A percentile compares a stretch with the other conserved stretches of the same genome.
These are phyloP conservation scores for Colletotrichum sidae DNA, from an alignment of 2,329 filamentous ascomycete species.

Conservation along the genomic window DNA sequence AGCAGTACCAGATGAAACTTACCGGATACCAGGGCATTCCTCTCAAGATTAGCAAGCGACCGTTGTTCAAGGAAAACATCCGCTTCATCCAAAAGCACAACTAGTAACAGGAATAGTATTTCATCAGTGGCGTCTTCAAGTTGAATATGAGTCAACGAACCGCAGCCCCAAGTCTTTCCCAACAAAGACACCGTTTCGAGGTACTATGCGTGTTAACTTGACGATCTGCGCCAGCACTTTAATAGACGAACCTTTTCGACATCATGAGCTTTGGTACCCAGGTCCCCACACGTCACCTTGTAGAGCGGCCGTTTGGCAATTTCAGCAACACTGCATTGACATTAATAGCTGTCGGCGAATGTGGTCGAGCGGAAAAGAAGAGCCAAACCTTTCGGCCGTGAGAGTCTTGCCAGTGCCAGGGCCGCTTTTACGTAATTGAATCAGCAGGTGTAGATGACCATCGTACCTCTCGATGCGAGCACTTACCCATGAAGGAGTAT, in stretches of 20 bases:
- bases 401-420: conserved; percentile 52
- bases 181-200: conserved; percentile 46
- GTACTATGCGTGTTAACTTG: conserved; percentile 34
- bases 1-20: background rate
- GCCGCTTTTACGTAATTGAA: conserved; percentile 1
- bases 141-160: conserved; percentile 47
- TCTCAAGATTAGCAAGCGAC: conserved; percentile 70
- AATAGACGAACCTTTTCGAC: conserved; percentile 43
- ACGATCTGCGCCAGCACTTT: too few species aligned
- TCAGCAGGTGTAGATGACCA: background rate
- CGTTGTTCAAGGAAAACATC: conserved; percentile 46
- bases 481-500: conserved; percentile 47
- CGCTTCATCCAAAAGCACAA: conserved; percentile 46
- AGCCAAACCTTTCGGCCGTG: conserved; percentile 45
- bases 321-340: conserved; percentile 46
- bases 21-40: conserved; percentile 44
- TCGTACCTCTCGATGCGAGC: too few species aligned
- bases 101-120: background rate
- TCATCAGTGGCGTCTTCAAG: conserved; percentile 45
- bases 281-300: conserved; percentile 51
- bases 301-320: conserved; percentile 49
- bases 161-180: conserved; percentile 48
- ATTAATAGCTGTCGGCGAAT: background rate
- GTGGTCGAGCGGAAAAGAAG: too few species aligned
- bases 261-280: conserved; percentile 45